phyloP scores from a whole-genome alignment of 371 early-diverging fungal genomes.

The Haplosporangium sp. region DNA sequence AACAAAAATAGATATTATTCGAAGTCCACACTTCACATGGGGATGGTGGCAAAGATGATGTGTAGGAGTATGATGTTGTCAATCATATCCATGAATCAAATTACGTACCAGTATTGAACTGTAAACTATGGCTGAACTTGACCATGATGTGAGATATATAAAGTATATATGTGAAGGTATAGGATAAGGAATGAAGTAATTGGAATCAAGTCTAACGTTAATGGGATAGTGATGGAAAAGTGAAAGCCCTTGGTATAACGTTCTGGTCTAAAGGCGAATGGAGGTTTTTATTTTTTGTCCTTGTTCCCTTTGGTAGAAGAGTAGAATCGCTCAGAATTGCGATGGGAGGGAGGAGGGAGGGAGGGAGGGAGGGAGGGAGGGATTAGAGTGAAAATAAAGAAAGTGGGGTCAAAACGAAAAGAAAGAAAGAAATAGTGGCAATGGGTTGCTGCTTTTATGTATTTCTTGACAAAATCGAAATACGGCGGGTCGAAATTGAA shows the following conservation, averaged over 20 bases:
- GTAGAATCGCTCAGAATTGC: background rate
- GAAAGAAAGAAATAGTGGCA: background rate
- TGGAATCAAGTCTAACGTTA: background rate
- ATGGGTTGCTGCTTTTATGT: conserved; percentile 3
- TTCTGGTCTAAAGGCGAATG: background rate
- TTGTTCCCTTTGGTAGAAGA: background rate
- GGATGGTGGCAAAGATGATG: no score
- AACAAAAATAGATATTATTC: background rate
- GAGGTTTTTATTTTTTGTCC: background rate
- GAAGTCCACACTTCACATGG: no score
- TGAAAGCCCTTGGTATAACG: no score
- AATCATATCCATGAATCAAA: background rate
- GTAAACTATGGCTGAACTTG: conserved; percentile 56
- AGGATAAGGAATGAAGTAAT: background rate
- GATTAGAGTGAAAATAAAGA: background rate
- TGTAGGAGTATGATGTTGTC: background rate
- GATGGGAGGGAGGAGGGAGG: background rate
- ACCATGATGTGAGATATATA: conserved; percentile 24
- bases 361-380: conserved; percentile 1
- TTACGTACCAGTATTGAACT: conserved; percentile 54
- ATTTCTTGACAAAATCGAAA: no score
- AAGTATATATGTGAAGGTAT: background rate
- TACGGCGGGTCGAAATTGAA: no score
- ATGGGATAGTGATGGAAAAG: background rate
- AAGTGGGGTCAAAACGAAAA: background rate